phyloP scores from a whole-genome alignment of 2,329 filamentous ascomycete species.

The Penicillium paneum region DNA sequence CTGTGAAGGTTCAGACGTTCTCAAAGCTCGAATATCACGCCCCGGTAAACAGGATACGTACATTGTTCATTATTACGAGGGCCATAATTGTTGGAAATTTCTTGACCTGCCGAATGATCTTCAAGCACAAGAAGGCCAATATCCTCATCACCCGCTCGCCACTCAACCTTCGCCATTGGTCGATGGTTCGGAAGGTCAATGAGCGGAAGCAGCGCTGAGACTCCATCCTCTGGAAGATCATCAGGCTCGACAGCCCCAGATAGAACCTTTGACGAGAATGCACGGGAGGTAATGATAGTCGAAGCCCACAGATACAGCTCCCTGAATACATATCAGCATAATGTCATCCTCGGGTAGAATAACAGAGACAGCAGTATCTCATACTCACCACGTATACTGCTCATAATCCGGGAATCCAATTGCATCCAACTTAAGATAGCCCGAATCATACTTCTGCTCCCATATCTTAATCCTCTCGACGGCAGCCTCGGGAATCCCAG shows the following conservation, averaged over 20 bases:
- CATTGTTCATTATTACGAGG: slow-evolving; percentile 70
- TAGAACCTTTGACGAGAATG: slow-evolving; percentile 45
- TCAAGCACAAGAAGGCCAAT: slow-evolving; percentile 45
- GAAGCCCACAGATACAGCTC: slow-evolving; percentile 47
- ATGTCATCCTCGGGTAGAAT: background rate
- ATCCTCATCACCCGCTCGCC: slow-evolving; percentile 49
- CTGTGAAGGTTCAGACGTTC: background rate
- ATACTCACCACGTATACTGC: slow-evolving; percentile 40
- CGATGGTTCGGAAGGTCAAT: slow-evolving; percentile 72
- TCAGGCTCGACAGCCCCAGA: slow-evolving; percentile 34
- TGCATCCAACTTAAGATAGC: slow-evolving; percentile 29
- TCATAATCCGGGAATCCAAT: slow-evolving; percentile 31
- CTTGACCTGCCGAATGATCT: slow-evolving; percentile 46
- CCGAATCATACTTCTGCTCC: slow-evolving; percentile 39
- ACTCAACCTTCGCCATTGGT: slow-evolving; percentile 57
- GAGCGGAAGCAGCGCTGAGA: slow-evolving; percentile 67
- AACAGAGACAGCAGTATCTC: background rate
- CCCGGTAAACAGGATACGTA: slow-evolving; percentile 15
- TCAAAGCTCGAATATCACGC: too few relatives aligned
- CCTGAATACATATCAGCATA: slow-evolving; percentile 28
- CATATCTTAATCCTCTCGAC: slow-evolving; percentile 35
- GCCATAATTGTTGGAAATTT: slow-evolving; percentile 69
- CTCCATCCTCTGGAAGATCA: slow-evolving; percentile 54
- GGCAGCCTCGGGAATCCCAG: slow-evolving; percentile 34
- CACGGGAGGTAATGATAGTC: slow-evolving; percentile 44